A percentile compares a stretch with the other conserved stretches of the same genome.
phyloP scores from a whole-genome alignment of 192 early-diverging fungal species.

The Chytriomyces hyalinus region DNA sequence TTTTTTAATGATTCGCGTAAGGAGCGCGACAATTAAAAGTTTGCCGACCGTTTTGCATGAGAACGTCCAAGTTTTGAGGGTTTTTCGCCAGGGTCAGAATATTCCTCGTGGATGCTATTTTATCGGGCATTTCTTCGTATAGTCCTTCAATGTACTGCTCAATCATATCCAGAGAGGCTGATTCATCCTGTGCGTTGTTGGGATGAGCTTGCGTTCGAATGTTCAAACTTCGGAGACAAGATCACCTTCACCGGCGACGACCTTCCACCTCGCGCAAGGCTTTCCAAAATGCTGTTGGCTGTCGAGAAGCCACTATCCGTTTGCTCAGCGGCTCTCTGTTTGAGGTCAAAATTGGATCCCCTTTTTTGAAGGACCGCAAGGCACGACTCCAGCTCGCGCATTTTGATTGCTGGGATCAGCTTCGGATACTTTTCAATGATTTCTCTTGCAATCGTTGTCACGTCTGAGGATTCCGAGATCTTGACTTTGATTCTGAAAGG shows the following conservation, averaged over 20 bases:
- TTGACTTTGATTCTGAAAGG: constrained; percentile 3
- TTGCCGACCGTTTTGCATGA: constrained; percentile 48
- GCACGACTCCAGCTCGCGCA: constrained; percentile 21
- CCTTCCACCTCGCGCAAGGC: background rate
- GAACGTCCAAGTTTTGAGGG: constrained; percentile 51
- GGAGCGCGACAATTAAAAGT: background rate
- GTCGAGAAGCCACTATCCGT: background rate
- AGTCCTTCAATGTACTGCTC: constrained; percentile 60
- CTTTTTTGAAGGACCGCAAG: constrained; percentile 38
- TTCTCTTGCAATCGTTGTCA: constrained; percentile 45
- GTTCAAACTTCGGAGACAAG: background rate
- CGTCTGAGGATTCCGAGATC: constrained; percentile 23
- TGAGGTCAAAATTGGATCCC: constrained; percentile 36
- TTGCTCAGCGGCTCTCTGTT: background rate
- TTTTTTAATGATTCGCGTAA: background rate
- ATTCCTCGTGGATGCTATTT: constrained; percentile 51
- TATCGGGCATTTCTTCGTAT: constrained; percentile 61
- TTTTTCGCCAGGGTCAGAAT: constrained; percentile 48
- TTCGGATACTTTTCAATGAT: constrained; percentile 59
- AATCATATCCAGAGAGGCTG: constrained; percentile 47
- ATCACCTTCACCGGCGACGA: constrained; percentile 12
- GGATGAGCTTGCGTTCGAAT: background rate
- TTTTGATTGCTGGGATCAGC: constrained; percentile 45
- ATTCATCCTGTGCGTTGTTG: constrained; percentile 25
- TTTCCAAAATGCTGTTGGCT: constrained; percentile 12